Evolutionary conservation across 352 stramenopile genomes (phyloP), one percentile per base, ranked within the genome.

Genomic region (Pythium brachiatum): DNA sequence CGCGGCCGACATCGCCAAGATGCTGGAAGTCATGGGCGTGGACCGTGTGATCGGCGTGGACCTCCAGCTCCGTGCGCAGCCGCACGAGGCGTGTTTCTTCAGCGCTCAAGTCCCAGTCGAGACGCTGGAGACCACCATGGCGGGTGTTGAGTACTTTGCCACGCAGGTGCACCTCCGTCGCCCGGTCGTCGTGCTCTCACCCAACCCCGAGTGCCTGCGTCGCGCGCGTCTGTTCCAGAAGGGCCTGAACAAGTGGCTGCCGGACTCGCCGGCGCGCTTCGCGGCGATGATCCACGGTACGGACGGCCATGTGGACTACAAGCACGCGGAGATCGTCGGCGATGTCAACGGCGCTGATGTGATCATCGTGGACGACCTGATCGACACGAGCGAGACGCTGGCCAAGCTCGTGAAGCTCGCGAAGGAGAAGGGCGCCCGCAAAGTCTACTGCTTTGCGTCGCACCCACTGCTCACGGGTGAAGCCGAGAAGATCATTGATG

Each of bases 11-110:
- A 94, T 94, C 56, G 89, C 90, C 62, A 96, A 94, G 73, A 97
- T 98, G 89, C 74, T 98, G 25, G 86, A 97, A 69, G 92, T 97
- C 39, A 97, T 97, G 85, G 94, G 94, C 44, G 94, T 97, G 26
- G 94, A 98, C 69, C 86, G 86, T 53, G 88, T 98, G 46, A 97
- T 98, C 64, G 87, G 88, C 3, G 89, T 98, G 12, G 94, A 98
- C 67, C 69, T 98, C 18, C 90, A 98, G 72, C 79, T 95, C 65
- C 91, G 90, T 53, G 87, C 90, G 59, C 86, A 96, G 43, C 84
- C 78, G 32, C 87, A 96, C 53, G 90, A 97, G 41, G 85, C 88
- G 21, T 95, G 85, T 52, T 98, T 98, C 71, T 98, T 98, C 62
- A 93, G 85, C 72, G 91, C 88, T 47, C 72, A 87, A 47, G 76